Evolutionary conservation across 768 basidiomycete genomes (phyloP).

Genomic region (Crepidotus variabilis): DNA sequence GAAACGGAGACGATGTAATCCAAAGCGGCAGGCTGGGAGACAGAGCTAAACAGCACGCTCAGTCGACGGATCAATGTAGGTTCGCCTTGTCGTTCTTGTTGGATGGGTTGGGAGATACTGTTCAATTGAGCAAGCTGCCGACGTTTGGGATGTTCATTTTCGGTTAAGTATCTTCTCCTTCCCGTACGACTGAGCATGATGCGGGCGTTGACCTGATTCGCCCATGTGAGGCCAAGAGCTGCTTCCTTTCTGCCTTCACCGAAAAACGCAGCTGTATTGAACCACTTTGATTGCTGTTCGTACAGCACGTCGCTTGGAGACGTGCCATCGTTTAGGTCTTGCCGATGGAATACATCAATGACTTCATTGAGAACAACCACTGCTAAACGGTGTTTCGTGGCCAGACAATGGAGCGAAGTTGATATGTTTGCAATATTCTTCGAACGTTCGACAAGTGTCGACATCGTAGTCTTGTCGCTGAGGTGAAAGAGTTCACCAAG

Average conservation of each 20-base stretch:
- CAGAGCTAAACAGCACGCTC: conserved; percentile 74
- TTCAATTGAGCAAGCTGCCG: conserved; percentile 8
- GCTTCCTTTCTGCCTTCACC: conserved; percentile 73
- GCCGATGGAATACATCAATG: conserved; percentile 63
- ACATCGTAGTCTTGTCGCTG: conserved; percentile 51
- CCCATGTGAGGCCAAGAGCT: conserved; percentile 86
- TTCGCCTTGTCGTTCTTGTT: conserved; percentile 29
- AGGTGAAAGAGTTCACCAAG: conserved; percentile 83
- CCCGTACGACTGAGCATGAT: conserved; percentile 80
- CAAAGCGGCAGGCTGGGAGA: conserved; percentile 49
- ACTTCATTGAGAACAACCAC: conserved; percentile 90
- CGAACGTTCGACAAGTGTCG: conserved; percentile 70
- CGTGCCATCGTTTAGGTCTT: conserved; percentile 14
- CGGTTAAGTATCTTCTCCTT: conserved; percentile 54
- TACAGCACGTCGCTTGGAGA: conserved; percentile 49
- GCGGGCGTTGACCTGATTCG: conserved; percentile 85
- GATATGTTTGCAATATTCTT: conserved; percentile 66
- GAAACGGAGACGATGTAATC: conserved; percentile 71
- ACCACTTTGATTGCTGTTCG: conserved; percentile 72
- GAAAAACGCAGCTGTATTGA: conserved; percentile 58
- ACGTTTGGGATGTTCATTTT: conserved; percentile 24
- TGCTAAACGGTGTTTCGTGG: conserved; percentile 58
- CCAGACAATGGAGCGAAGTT: conserved; percentile 66
- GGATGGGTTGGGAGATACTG: neutral
- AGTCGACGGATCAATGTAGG: conserved; percentile 63